Evolutionary conservation across 2,329 filamentous ascomycete species (phyloP), one percentile per base, ranked within the genome.

Genomic region (Arthrinium phaeospermum): DNA sequence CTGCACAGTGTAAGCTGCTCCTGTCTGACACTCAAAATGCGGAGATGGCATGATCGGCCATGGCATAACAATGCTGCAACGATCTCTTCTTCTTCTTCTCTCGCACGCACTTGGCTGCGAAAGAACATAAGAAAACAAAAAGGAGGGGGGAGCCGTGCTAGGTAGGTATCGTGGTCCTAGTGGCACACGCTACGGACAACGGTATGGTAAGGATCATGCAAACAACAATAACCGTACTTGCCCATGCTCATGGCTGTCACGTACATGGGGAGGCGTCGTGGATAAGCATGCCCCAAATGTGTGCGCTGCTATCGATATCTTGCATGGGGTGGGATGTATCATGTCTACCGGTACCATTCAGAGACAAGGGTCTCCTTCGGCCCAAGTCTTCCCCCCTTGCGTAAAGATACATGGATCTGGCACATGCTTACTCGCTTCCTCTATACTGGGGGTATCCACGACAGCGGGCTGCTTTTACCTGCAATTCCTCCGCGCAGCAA

Each of bases 261-360:
- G 34, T 41, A 64, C 57, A 64, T 41, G 57, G 34, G 30, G 34
- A 41, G 46, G 46, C 22, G 46, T 49, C 30, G 19, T n/a, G 41
- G 57, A 41, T 64, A 41, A 64, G 30, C 57, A 64, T 41, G n/a
- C 19, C 34, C 57, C 37, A 64, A 41, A 22, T 13, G 1, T 37
- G 30, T 41, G 57, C 34, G 34, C 57, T 41, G 57, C 57, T 64
- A 64, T 64, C 57, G 57, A 64, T 64, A 64, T 64, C 34, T 64
- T 64, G 57, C 57, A 64, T 64, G 57, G 19, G 30, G 57, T 64
- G 57, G 34, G 8, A 41, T 41, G 57, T 41, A 41, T 41, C 57
- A 22, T 41, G 19, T 64, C 57, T 34, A 64, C 53, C 30, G 22
- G 34, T n/a, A 30, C 57, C 57, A 41, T 64, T n/a, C 57, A 64